Conservation (phyloP, 2,329 filamentous ascomycete genomes). For the Thermoascus crustaceus region DNA sequence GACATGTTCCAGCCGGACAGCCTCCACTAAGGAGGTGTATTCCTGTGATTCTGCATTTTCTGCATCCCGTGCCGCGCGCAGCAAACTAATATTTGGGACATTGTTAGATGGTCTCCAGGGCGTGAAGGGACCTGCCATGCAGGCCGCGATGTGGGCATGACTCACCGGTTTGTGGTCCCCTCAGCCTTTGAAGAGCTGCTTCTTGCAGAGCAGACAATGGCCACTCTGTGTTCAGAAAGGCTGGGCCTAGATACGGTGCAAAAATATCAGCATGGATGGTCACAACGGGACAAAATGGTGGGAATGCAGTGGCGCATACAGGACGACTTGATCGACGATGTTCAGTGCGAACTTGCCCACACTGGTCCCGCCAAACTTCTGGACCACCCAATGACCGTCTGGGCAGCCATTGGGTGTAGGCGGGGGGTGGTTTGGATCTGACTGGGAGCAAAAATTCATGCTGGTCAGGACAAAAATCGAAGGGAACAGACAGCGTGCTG, state of each 20-base stretch:
- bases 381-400: constrained; percentile 64
- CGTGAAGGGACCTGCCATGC: background rate
- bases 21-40: constrained; percentile 67
- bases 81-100: constrained; percentile 24
- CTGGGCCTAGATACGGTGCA: constrained; percentile 40
- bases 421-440: constrained; percentile 8
- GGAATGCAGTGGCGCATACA: constrained; percentile 35
- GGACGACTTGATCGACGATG: constrained; percentile 64
- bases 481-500: no score
- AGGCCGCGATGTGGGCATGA: constrained; percentile 20
- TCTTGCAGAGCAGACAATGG: constrained; percentile 90
- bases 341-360: constrained; percentile 86
- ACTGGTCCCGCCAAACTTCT: constrained; percentile 93
- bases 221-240: constrained; percentile 64
- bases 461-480: background rate
- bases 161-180: constrained; percentile 89
- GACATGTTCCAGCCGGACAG: constrained; percentile 76
- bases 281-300: no score
- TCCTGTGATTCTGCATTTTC: constrained; percentile 42
- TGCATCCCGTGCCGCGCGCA: constrained; percentile 43
- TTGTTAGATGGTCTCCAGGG: background rate
- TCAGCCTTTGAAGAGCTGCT: constrained; percentile 91
- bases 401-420: constrained; percentile 8
- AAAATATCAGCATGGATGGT: background rate
- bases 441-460: constrained; percentile 9